A percentile compares a stretch with the other conserved stretches of the same genome.
Conservation (phyloP, 2,329 filamentous ascomycete genomes). For the Xylariomycetidae sp. region DNA sequence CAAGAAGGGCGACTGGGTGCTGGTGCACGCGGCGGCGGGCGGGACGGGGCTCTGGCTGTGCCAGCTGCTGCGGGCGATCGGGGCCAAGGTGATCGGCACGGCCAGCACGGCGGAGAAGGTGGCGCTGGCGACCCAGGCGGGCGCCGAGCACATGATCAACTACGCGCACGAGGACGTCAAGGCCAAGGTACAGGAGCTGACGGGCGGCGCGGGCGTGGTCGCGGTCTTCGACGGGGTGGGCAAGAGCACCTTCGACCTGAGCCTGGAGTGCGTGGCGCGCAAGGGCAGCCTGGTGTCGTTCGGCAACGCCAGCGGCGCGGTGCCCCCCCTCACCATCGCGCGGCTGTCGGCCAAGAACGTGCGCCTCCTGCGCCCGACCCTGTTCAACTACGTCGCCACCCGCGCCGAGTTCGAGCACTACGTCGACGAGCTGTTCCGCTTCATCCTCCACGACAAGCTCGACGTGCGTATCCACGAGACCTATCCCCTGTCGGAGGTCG, state of each 20-base stretch:
- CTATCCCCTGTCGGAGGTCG: slow-evolving; percentile 69
- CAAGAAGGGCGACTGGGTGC: slow-evolving; percentile 69
- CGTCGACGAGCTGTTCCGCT: slow-evolving; percentile 63
- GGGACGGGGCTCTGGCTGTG: slow-evolving; percentile 71
- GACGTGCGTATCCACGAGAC: slow-evolving; percentile 69
- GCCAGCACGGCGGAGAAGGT: slow-evolving; percentile 69
- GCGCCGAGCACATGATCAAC: slow-evolving; percentile 67
- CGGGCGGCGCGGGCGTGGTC: slow-evolving; percentile 63
- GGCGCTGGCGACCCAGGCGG: slow-evolving; percentile 60
- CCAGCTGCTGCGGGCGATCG: slow-evolving; percentile 66
- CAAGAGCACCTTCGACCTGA: slow-evolving; percentile 75
- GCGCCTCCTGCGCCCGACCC: slow-evolving; percentile 66
- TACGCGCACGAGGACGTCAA: slow-evolving; percentile 56
- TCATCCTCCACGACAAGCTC: slow-evolving; percentile 58
- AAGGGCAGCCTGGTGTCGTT: slow-evolving; percentile 77
- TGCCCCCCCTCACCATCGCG: slow-evolving; percentile 57
- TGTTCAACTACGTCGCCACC: slow-evolving; percentile 65
- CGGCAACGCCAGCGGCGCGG: slow-evolving; percentile 73
- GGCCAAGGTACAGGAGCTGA: slow-evolving; percentile 59
- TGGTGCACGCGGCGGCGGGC: slow-evolving; percentile 81
- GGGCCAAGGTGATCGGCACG: slow-evolving; percentile 74
- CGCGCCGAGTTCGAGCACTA: slow-evolving; percentile 68
- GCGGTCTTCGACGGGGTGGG: slow-evolving; percentile 85
- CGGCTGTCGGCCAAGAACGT: slow-evolving; percentile 67
- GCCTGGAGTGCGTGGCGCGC: slow-evolving; percentile 64